phyloP scores from a whole-genome alignment of 176 grass and related monocot genomes.

The Triticum dicoccoides region DNA sequence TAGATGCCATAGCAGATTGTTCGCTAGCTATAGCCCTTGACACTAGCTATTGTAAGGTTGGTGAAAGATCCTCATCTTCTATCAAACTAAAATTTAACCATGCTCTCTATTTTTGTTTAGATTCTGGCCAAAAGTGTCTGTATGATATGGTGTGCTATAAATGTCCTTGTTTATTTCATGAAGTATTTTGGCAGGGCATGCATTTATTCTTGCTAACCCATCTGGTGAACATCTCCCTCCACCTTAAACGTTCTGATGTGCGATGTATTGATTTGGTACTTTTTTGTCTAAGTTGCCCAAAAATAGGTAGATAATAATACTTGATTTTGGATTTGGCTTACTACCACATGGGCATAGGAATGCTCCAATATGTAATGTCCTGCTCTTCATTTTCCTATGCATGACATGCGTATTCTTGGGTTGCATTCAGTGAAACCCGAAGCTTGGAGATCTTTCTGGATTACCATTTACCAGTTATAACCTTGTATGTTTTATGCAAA shows the following conservation, averaged over 20 bases:
- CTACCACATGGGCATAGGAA: background rate
- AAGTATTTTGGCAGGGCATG: conserved; percentile 13
- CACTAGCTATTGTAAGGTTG: conserved; percentile 71
- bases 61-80: conserved; percentile 24
- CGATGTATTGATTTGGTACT: background rate
- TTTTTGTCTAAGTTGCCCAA: background rate
- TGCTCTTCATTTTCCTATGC: conserved; percentile 9
- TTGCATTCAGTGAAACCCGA: conserved; percentile 1
- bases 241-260: background rate
- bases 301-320: conserved; percentile 9
- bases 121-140: background rate
- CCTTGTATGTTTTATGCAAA: background rate
- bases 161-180: conserved; percentile 20
- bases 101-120: conserved; percentile 5
- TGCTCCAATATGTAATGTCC: conserved; percentile 10
- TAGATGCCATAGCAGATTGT: conserved; percentile 92
- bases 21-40: conserved; percentile 80
- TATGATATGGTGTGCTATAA: background rate
- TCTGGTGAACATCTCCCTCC: background rate
- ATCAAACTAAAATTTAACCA: conserved; percentile 1
- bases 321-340: conserved; percentile 2
- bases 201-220: background rate
- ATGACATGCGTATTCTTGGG: background rate
- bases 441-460: background rate
- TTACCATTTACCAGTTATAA: background rate